These are phyloP conservation scores for Chytriomyces confervae DNA, from an alignment of 192 early-diverging fungal genomes.

Conservation along the genomic window DNA sequence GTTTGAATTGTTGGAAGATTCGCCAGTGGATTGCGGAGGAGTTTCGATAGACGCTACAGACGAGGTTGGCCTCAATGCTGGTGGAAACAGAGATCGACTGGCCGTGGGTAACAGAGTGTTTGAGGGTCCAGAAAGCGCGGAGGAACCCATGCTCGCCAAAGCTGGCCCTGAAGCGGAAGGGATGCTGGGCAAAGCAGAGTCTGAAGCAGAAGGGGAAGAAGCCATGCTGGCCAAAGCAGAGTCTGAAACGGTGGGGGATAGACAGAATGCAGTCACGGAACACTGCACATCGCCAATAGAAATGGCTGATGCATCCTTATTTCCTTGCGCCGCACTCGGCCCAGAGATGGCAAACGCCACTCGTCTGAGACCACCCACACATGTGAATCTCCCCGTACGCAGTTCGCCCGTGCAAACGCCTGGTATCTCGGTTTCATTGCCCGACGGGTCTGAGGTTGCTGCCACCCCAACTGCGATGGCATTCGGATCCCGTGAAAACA, in stretches of 20 bases:
- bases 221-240: not conserved
- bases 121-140: not conserved
- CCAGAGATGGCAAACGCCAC: not conserved
- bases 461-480: not conserved
- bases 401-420: not conserved
- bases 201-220: not conserved
- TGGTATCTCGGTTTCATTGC: not conserved
- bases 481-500: not conserved
- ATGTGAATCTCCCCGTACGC: not conserved
- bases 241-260: not conserved
- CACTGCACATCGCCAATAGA: not conserved
- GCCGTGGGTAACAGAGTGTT: not conserved
- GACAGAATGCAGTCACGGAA: not conserved
- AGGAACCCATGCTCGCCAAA: not conserved
- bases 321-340: not conserved
- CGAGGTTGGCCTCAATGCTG: not conserved
- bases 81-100: not conserved
- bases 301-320: not conserved
- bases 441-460: not conserved
- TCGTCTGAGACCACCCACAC: not conserved
- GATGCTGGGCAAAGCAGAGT: not conserved
- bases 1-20: not conserved
- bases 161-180: not conserved
- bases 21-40: not conserved
- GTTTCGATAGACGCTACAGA: not conserved